Conservation (phyloP, 208 protist genomes). For the Crithidia fasciculata region DNA sequence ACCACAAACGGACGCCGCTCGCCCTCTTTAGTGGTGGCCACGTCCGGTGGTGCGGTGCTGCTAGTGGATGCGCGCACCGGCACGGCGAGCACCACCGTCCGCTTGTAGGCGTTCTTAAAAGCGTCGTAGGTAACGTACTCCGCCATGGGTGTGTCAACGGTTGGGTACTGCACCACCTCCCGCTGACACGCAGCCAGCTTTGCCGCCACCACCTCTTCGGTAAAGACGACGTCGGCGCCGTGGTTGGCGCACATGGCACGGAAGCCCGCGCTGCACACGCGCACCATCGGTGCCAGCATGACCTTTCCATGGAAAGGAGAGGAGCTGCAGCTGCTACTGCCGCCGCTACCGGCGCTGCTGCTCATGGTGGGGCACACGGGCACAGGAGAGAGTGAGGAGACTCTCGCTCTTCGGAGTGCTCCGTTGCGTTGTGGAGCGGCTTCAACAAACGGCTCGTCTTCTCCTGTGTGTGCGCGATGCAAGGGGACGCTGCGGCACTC, state of each 20-base stretch:
- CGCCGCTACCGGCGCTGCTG: too few species aligned
- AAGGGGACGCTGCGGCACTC: neutral
- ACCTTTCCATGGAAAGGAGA: slow-evolving; percentile 73
- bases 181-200: slow-evolving; percentile 80
- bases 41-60: neutral
- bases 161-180: slow-evolving; percentile 65
- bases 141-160: slow-evolving; percentile 43
- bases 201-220: slow-evolving; percentile 97
- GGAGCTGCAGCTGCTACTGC: neutral
- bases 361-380: too few species aligned
- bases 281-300: slow-evolving; percentile 97
- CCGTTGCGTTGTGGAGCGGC: too few species aligned
- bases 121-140: slow-evolving; percentile 91
- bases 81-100: slow-evolving; percentile 58
- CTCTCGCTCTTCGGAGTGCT: too few species aligned
- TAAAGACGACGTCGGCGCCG: slow-evolving; percentile 97
- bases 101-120: slow-evolving; percentile 76
- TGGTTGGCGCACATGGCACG: slow-evolving; percentile 89
- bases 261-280: slow-evolving; percentile 92
- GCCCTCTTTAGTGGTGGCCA: neutral
- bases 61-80: neutral
- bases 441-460: neutral
- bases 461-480: too few species aligned
- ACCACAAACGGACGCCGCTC: slow-evolving; percentile 62
- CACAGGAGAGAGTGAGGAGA: neutral